These are phyloP conservation scores for Casuarina cunninghamiana DNA, from an alignment of 306 rosid genomes.

Conservation along the genomic window DNA sequence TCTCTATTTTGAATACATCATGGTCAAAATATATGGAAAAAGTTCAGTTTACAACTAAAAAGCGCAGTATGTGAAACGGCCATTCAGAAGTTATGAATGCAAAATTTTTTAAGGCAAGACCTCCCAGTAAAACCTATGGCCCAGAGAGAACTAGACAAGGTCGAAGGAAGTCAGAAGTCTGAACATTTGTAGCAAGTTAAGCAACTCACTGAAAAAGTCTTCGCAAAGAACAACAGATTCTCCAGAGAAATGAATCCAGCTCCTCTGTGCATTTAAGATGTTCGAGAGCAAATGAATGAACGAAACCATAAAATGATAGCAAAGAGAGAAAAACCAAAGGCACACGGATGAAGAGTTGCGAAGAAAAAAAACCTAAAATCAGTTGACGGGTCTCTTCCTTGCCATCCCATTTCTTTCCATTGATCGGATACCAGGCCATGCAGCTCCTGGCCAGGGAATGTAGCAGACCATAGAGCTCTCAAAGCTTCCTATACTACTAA, in stretches of 20 bases:
- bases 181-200: not conserved
- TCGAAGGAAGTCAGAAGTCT: too few relatives aligned
- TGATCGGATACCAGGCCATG: slow-evolving; percentile 84
- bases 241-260: slow-evolving; percentile 95
- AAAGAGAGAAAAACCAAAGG: not conserved
- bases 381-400: slow-evolving; percentile 93
- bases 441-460: slow-evolving; percentile 75
- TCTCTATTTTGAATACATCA: not conserved
- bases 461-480: slow-evolving; percentile 80
- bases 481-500: slow-evolving; percentile 65
- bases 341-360: slow-evolving; percentile 11
- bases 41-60: not conserved
- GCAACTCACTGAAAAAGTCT: slow-evolving; percentile 68
- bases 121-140: not conserved
- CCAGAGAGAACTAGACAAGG: too few relatives aligned
- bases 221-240: slow-evolving; percentile 83
- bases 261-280: slow-evolving; percentile 54
- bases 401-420: slow-evolving; percentile 99
- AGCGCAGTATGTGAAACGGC: not conserved
- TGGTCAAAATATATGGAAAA: not conserved
- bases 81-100: not conserved
- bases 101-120: not conserved
- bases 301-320: slow-evolving; percentile 12
- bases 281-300: slow-evolving; percentile 14
- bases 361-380: slow-evolving; percentile 73